A percentile compares a stretch with the other conserved stretches of the same genome.
These are phyloP conservation scores for Trametes versicolor DNA, from an alignment of 1,284 basidiomycete genomes.

Conservation along the genomic window DNA sequence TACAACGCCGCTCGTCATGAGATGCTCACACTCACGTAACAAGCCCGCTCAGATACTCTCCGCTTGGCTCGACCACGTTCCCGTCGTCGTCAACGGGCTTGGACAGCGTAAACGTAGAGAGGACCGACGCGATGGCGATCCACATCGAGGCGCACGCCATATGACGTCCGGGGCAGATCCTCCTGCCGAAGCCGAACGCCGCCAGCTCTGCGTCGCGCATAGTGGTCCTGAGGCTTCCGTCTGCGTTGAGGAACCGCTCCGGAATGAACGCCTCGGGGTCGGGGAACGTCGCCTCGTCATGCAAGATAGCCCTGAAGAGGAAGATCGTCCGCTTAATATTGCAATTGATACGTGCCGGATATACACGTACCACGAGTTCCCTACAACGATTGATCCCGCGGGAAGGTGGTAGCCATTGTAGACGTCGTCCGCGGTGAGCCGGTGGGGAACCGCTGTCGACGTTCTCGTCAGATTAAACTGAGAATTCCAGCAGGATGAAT, in stretches of 20 bases:
- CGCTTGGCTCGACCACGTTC: conserved; percentile 47
- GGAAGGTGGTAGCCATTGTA: conserved; percentile 50
- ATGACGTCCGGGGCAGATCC: conserved; percentile 53
- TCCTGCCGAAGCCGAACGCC: conserved; percentile 48
- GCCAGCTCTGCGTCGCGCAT: conserved; percentile 43
- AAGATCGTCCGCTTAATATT: conserved; percentile 13
- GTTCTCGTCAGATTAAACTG: conserved; percentile 2
- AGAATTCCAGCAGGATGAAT: background rate
- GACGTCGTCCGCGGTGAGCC: conserved; percentile 44
- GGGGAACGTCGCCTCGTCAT: conserved; percentile 49
- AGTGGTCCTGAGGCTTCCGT: conserved; percentile 43
- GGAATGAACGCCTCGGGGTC: conserved; percentile 52
- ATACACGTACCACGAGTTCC: conserved; percentile 40
- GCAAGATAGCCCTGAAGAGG: conserved; percentile 49
- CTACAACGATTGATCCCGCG: conserved; percentile 47
- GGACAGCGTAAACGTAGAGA: conserved; percentile 49
- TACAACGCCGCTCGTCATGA: background rate
- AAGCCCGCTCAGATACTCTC: conserved; percentile 45
- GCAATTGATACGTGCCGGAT: conserved; percentile 19
- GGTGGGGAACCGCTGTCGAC: conserved; percentile 45
- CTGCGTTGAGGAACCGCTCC: conserved; percentile 44
- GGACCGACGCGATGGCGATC: conserved; percentile 50
- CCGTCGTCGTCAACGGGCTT: conserved; percentile 50
- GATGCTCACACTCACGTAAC: conserved; percentile 49
- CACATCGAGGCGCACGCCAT: conserved; percentile 50